Evolutionary conservation across 768 basidiomycete species (phyloP).

Genomic region (Leccinum olivaceopallidum): DNA sequence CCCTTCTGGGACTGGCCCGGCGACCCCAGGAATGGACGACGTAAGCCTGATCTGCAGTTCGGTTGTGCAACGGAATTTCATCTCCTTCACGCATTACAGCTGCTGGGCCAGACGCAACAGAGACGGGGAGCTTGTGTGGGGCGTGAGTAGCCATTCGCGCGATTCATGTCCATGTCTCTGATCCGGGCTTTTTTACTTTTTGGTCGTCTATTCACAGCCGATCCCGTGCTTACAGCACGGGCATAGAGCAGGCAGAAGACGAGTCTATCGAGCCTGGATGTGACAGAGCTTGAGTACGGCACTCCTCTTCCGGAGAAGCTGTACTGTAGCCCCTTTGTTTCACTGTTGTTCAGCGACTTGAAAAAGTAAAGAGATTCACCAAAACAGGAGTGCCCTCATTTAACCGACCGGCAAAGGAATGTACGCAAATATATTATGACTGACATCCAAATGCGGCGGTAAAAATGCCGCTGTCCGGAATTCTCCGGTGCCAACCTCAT

Average conservation of each 20-base stretch:
- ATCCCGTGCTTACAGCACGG: conserved; percentile 61
- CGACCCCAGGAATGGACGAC: conserved; percentile 53
- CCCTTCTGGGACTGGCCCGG: background rate
- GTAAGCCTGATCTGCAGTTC: conserved; percentile 35
- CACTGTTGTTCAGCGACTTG: no score
- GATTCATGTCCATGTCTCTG: no score
- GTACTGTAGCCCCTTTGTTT: conserved; percentile 58
- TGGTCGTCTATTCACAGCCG: conserved; percentile 42
- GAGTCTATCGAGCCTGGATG: conserved; percentile 47
- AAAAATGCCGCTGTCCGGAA: no score
- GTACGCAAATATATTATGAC: no score
- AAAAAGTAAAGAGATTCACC: no score
- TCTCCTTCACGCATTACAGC: background rate
- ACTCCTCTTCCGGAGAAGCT: conserved; percentile 55
- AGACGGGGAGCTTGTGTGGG: conserved; percentile 72
- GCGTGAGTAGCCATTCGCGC: conserved; percentile 52
- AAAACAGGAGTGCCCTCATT: no score
- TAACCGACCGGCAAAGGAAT: no score
- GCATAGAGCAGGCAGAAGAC: conserved; percentile 52
- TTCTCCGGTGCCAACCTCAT: no score
- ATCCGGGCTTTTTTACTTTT: background rate
- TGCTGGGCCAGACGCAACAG: conserved; percentile 65
- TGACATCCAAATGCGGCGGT: no score
- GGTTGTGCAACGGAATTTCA: background rate
- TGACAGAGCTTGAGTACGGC: conserved; percentile 36